These are phyloP conservation scores for Prunus mume DNA, from an alignment of 306 rosid genomes.

Conservation along the genomic window DNA sequence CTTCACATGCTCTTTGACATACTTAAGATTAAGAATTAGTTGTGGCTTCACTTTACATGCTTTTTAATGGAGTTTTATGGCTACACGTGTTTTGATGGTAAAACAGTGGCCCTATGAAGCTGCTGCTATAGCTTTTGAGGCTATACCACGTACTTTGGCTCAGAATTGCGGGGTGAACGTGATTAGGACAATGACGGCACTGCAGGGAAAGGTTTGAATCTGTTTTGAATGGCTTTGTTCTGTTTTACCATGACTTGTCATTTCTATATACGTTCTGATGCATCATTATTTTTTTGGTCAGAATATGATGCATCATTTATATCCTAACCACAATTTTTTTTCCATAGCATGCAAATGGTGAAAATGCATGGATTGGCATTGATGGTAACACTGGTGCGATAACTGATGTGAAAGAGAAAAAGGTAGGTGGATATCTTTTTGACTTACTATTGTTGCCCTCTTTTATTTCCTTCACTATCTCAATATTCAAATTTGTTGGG, in stretches of 20 bases:
- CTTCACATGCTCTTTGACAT: background rate
- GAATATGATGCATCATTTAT: constrained; percentile 1
- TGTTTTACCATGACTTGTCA: background rate
- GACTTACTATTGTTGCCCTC: background rate
- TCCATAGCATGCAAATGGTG: constrained; percentile 82
- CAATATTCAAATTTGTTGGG: background rate
- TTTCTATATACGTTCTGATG: background rate
- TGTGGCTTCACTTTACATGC: background rate
- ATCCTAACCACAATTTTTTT: constrained; percentile 20
- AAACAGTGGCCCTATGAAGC: constrained; percentile 99
- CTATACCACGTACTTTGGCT: constrained; percentile 94
- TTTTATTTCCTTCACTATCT: background rate
- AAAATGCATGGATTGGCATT: constrained; percentile 94
- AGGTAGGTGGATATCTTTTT: constrained; percentile 42
- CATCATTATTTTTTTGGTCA: background rate
- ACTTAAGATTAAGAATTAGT: background rate
- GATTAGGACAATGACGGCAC: constrained; percentile 88
- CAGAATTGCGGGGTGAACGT: constrained; percentile 99
- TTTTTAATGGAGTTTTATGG: background rate
- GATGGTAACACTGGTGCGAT: constrained; percentile 85
- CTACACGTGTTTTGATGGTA: constrained; percentile 15
- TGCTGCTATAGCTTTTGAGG: constrained; percentile 97
- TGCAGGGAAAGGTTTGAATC: constrained; percentile 83
- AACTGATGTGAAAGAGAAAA: constrained; percentile 73
- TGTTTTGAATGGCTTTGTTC: background rate